phyloP scores from a whole-genome alignment of 805 yeast genomes.

The Saturnispora kantuleensis region DNA sequence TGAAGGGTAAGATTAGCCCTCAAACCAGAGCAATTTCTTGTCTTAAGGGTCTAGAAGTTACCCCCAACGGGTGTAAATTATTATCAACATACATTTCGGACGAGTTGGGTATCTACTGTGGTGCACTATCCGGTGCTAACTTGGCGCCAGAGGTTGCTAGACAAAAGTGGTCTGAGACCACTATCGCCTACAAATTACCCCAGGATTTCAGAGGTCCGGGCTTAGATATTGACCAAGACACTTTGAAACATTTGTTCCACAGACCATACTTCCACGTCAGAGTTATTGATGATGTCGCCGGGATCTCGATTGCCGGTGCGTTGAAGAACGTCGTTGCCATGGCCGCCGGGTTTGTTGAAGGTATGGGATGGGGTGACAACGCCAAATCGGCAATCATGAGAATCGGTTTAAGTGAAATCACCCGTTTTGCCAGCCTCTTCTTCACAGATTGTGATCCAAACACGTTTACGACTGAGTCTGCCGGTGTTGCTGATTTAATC shows the following conservation, averaged over 20 bases:
- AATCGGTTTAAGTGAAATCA: slow-evolving; percentile 85
- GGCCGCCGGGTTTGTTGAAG: slow-evolving; percentile 96
- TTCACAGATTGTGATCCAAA: slow-evolving; percentile 64
- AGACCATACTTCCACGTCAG: slow-evolving; percentile 97
- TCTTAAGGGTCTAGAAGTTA: slow-evolving; percentile 89
- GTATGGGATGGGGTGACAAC: slow-evolving; percentile 98
- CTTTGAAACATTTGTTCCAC: slow-evolving; percentile 81
- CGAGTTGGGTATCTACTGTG: slow-evolving; percentile 79
- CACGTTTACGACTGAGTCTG: slow-evolving; percentile 88
- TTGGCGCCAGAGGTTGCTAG: slow-evolving; percentile 94
- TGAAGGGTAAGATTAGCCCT: slow-evolving; percentile 65
- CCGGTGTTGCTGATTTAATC: slow-evolving; percentile 97
- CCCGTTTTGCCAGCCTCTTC: slow-evolving; percentile 73
- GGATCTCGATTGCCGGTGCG: slow-evolving; percentile 95
- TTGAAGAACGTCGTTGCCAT: slow-evolving; percentile 92
- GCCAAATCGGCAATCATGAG: slow-evolving; percentile 98
- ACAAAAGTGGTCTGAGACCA: slow-evolving; percentile 95
- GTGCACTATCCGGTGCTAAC: slow-evolving; percentile 96
- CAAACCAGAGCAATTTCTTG: slow-evolving; percentile 85
- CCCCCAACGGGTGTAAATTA: slow-evolving; percentile 74
- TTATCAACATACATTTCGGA: slow-evolving; percentile 72
- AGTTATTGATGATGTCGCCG: slow-evolving; percentile 87
- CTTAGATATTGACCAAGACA: slow-evolving; percentile 57
- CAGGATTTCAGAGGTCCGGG: slow-evolving; percentile 58
- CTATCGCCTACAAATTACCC: slow-evolving; percentile 83